Evolutionary conservation across 1,284 basidiomycete genomes (phyloP), one percentile per base, ranked within the genome.

Genomic region (Tilletia walkeri): DNA sequence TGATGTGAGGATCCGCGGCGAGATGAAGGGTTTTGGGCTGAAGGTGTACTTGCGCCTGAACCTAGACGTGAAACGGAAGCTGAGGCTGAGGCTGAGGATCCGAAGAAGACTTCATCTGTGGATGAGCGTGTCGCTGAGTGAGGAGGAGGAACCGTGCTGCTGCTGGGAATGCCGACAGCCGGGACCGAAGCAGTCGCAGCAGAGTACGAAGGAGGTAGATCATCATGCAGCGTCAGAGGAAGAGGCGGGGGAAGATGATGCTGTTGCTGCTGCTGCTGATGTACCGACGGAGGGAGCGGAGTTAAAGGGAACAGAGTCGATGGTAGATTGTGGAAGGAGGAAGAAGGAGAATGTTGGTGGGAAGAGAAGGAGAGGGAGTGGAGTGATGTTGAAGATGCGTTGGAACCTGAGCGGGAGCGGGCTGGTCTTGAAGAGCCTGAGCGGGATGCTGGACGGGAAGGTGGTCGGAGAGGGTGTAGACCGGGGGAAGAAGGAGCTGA

Each of bases 381-480:
- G 41, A 45, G 41, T 14, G 41, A 45, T 7, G 41, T 45, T 45
- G 41, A 45, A 3, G 41, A 45, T 45, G 41, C 41, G 41, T 45
- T 45, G 6, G 41, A 45, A 14, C 41, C 41, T 14, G 41, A 7
- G 41, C 41, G 41, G 41, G 41, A 45, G 14, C 41, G 41, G 41
- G 41, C 41, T 45, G 41, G 9, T 45, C 41, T 7, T 45, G 41
- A 7, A 9, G 41, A 45, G 41, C 12, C 7, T 10, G 50, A 53
- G 50, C 12, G n/a, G 50, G 50, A 53, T 3, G 41, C 14, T 45
- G 41, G 41, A 1, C 41, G 41, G 41, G 41, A 45, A 14, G 14
- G 41, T 7, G 41, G 41, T 7, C 41, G 41, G 41, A 45, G 41
- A 14, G 41, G 65, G 79, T 73, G n/a, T 72, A 73, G 2, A 72